Evolutionary conservation across 2,329 filamentous ascomycete genomes (phyloP).

Genomic region (Diaporthe velutina): DNA sequence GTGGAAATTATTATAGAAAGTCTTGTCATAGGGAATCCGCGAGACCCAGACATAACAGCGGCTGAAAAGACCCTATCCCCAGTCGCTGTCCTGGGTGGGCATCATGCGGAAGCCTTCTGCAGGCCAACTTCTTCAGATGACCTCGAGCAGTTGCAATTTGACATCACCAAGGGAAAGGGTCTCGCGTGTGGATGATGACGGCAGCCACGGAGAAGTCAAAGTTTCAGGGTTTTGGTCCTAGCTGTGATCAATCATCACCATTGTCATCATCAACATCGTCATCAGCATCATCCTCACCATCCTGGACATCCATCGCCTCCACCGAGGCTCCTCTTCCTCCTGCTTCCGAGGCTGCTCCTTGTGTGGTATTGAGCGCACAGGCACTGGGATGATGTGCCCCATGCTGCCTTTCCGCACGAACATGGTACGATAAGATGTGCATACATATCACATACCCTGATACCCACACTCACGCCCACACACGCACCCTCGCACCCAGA

Average conservation of each 20-base stretch:
- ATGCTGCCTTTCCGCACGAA: background rate
- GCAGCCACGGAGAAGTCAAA: background rate
- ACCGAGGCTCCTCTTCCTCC: background rate
- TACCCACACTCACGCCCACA: background rate
- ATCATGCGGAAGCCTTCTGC: background rate
- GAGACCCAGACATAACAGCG: background rate
- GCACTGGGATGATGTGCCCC: conserved; percentile 19
- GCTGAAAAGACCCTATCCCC: background rate
- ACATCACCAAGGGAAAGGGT: background rate
- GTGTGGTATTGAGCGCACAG: conserved; percentile 16
- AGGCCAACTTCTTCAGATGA: conserved; percentile 10
- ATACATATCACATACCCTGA: background rate
- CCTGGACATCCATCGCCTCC: background rate
- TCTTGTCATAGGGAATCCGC: background rate
- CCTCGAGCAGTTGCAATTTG: background rate
- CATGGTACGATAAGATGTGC: background rate
- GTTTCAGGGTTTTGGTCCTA: background rate
- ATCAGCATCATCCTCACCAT: background rate
- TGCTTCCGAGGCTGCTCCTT: background rate
- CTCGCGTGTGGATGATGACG: background rate
- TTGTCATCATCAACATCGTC: conserved; percentile 1
- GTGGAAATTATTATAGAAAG: background rate
- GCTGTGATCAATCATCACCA: background rate
- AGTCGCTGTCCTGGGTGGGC: background rate
- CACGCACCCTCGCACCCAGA: background rate